These are phyloP conservation scores for Dimargaris xerosporica DNA, from an alignment of 192 early-diverging fungal genomes.

Conservation along the genomic window DNA sequence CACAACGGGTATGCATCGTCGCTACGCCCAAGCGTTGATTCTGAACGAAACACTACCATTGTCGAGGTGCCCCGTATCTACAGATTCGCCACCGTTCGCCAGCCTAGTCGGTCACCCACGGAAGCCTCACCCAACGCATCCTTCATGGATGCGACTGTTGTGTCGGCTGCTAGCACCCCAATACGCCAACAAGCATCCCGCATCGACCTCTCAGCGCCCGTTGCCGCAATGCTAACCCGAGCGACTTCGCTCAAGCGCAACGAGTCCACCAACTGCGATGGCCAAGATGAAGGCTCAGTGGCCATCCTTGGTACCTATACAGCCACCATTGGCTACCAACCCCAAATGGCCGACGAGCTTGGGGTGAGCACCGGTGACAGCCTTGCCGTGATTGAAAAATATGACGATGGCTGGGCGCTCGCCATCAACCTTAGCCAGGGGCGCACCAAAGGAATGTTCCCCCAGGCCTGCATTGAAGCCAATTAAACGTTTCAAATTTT, in stretches of 20 bases:
- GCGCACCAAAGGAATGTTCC: slow-evolving; percentile 6
- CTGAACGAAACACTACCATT: background rate
- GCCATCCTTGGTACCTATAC: background rate
- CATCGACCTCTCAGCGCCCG: background rate
- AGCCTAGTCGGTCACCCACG: background rate
- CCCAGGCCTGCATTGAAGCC: slow-evolving; percentile 2
- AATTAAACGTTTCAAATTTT: background rate
- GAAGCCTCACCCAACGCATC: background rate
- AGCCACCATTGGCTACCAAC: background rate
- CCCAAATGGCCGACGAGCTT: slow-evolving; percentile 7
- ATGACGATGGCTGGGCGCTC: slow-evolving; percentile 9
- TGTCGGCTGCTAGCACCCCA: background rate
- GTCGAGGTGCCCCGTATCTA: slow-evolving; percentile 1
- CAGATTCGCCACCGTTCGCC: slow-evolving; percentile 3
- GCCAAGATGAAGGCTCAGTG: background rate
- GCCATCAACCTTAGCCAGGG: slow-evolving; percentile 7
- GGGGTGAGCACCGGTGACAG: background rate
- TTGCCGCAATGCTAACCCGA: background rate
- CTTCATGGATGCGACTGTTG: background rate
- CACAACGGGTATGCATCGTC: background rate
- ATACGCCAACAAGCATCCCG: background rate
- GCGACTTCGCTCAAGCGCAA: background rate
- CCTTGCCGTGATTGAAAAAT: slow-evolving; percentile 1
- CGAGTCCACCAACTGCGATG: background rate
- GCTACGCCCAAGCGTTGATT: background rate